phyloP scores from a whole-genome alignment of 1,139 yeast species.

The Hemisphaericaspora subhashii region DNA sequence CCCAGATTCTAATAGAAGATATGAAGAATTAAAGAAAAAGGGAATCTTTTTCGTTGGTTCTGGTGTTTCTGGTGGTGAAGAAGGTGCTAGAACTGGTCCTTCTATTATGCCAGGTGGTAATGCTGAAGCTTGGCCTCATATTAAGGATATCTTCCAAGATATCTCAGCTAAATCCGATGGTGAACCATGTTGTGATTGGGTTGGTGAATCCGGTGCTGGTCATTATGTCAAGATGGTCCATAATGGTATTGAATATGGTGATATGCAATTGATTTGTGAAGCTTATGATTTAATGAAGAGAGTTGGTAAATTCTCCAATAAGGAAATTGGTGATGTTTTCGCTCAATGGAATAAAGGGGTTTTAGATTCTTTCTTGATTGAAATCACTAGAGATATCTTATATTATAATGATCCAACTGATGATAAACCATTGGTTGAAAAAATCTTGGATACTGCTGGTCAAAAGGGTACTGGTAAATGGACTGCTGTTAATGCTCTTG shows the following conservation, averaged over 20 bases:
- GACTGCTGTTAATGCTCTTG: conserved; percentile 98
- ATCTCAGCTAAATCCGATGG: conserved; percentile 96
- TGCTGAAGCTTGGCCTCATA: conserved; percentile 97
- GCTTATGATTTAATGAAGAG: conserved; percentile 96
- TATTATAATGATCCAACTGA: conserved; percentile 83
- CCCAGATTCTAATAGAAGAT: conserved; percentile 98
- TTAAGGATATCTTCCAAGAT: conserved; percentile 94
- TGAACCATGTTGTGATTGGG: conserved; percentile 99
- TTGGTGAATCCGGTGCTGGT: conserved; percentile 98
- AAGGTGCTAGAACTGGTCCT: conserved; percentile 99
- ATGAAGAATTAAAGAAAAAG: conserved; percentile 79
- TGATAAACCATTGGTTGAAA: conserved; percentile 91
- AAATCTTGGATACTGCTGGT: conserved; percentile 95
- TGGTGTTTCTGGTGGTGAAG: conserved; percentile 99
- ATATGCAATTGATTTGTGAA: conserved; percentile 98
- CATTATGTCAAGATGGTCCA: conserved; percentile 99
- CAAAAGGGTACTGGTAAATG: conserved; percentile 99
- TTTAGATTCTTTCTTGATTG: conserved; percentile 93
- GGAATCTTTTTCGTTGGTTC: conserved; percentile 95
- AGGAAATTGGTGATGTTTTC: conserved; percentile 93
- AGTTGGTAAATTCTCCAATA: conserved; percentile 84
- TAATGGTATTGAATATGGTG: conserved; percentile 99
- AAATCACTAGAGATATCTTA: conserved; percentile 94
- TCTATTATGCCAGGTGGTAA: conserved; percentile 99
- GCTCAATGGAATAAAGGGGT: conserved; percentile 96